Evolutionary conservation across 768 basidiomycete species (phyloP).

Genomic region (Nevesoporus exiguus): DNA sequence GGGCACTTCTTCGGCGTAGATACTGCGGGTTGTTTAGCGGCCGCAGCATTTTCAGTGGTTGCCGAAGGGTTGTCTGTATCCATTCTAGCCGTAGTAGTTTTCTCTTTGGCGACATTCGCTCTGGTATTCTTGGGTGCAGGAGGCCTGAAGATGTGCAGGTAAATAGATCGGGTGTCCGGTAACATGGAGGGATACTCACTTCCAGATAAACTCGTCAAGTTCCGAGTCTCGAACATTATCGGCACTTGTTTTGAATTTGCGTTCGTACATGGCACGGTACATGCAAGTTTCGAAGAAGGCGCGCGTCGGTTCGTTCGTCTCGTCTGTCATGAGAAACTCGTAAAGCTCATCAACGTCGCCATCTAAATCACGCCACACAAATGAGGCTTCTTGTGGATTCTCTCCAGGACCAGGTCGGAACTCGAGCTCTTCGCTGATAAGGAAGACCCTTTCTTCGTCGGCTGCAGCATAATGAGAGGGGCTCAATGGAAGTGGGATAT

Average conservation of each 20-base stretch:
- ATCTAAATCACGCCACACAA: conserved; percentile 88
- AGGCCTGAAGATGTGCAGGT: conserved; percentile 14
- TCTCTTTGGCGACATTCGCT: conserved; percentile 18
- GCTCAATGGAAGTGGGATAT: background rate
- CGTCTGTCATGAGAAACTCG: conserved; percentile 82
- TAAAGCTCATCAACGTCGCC: conserved; percentile 92
- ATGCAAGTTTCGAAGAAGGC: conserved; percentile 92
- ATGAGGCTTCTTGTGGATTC: conserved; percentile 73
- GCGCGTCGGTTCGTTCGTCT: conserved; percentile 73
- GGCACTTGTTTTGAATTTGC: conserved; percentile 76
- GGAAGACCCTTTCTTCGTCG: conserved; percentile 89
- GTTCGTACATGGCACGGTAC: conserved; percentile 95
- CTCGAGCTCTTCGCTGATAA: conserved; percentile 86
- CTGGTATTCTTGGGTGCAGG: conserved; percentile 19
- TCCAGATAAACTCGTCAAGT: conserved; percentile 78
- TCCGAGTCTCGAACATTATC: conserved; percentile 64
- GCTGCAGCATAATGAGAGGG: conserved; percentile 44
- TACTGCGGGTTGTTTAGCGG: conserved; percentile 4
- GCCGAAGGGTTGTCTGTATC: conserved; percentile 3
- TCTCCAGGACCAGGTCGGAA: conserved; percentile 73
- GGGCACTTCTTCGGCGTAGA: conserved; percentile 14
- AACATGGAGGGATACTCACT: conserved; percentile 47
- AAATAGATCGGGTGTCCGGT: background rate
- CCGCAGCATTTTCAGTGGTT: conserved; percentile 1
- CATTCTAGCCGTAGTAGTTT: conserved; percentile 7